phyloP scores from a whole-genome alignment of 2,329 filamentous ascomycete genomes.

The Calonectria pseudoreteaudii region DNA sequence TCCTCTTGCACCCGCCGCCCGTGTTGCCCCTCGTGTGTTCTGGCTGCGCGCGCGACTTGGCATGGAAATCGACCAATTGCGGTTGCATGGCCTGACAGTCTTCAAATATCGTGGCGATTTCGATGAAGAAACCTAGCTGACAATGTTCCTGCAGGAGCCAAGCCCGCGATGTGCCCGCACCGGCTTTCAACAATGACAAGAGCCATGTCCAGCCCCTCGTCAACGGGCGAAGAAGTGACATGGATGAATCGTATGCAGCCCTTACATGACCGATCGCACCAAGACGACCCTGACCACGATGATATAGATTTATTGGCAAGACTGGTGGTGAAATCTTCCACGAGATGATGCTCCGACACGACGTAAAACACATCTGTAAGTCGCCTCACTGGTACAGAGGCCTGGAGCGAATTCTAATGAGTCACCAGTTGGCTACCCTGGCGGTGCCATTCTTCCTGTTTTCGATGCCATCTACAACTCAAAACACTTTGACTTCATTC shows the following conservation, averaged over 20 bases:
- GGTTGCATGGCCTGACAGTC: slow-evolving; percentile 3
- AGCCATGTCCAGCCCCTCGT: slow-evolving; percentile 78
- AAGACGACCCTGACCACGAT: slow-evolving; percentile 8
- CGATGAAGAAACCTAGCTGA: slow-evolving; percentile 30
- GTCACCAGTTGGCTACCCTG: slow-evolving; percentile 82
- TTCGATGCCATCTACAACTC: slow-evolving; percentile 99
- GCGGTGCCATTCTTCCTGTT: slow-evolving; percentile 95
- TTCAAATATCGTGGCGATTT: slow-evolving; percentile 2
- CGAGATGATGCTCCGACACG: slow-evolving; percentile 97
- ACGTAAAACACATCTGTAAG: slow-evolving; percentile 94
- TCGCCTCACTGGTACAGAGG: slow-evolving; percentile 43
- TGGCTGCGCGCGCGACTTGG: neutral
- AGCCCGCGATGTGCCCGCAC: slow-evolving; percentile 70
- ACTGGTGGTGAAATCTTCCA: slow-evolving; percentile 97
- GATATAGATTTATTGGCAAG: slow-evolving; percentile 85
- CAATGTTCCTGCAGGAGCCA: slow-evolving; percentile 43
- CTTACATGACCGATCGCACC: slow-evolving; percentile 7
- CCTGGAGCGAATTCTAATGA: neutral
- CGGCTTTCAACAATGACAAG: slow-evolving; percentile 66
- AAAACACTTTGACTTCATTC: slow-evolving; percentile 93
- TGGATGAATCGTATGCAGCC: slow-evolving; percentile 82
- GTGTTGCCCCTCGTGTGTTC: slow-evolving; percentile 30
- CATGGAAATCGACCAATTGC: slow-evolving; percentile 5
- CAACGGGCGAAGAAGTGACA: slow-evolving; percentile 68
- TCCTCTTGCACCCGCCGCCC: slow-evolving; percentile 9